Evolutionary conservation across 169 alveolate genomes (phyloP).

Genomic region (Plasmodium coatneyi): DNA sequence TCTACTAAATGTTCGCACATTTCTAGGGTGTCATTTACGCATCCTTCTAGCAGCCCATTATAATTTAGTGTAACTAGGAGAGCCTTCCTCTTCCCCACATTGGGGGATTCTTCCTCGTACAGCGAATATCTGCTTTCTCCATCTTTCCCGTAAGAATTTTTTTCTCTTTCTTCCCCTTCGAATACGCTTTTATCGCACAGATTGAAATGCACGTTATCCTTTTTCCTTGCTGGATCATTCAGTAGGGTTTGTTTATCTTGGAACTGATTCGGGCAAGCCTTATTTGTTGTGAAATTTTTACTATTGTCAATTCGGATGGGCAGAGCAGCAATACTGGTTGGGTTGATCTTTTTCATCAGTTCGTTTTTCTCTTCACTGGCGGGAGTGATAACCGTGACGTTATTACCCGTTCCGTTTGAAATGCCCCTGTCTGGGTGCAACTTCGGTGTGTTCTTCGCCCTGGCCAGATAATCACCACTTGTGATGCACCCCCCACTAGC

Average conservation of each 20-base stretch:
- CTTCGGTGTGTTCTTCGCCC: background rate
- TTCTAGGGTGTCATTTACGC: conserved; percentile 33
- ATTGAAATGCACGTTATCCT: conserved; percentile 2
- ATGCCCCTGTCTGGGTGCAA: background rate
- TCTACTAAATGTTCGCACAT: conserved; percentile 44
- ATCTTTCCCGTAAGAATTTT: background rate
- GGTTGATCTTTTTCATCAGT: background rate
- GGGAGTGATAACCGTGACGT: background rate
- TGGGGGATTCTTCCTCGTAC: conserved; percentile 16
- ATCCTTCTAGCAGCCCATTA: conserved; percentile 62
- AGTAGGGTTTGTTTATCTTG: background rate
- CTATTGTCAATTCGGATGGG: background rate
- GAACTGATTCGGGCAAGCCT: background rate
- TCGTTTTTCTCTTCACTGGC: background rate
- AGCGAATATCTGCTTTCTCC: conserved; percentile 1
- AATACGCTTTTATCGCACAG: background rate
- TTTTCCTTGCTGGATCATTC: background rate
- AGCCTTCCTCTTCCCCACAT: conserved; percentile 59
- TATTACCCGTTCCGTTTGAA: background rate
- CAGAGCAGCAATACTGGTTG: background rate
- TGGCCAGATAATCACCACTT: background rate
- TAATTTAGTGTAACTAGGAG: conserved; percentile 31
- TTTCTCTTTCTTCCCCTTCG: background rate
- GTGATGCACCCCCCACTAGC: background rate
- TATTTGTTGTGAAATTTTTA: background rate